phyloP scores from a whole-genome alignment of 2,329 filamentous ascomycete genomes.

The Ascocoryne sarcoides region DNA sequence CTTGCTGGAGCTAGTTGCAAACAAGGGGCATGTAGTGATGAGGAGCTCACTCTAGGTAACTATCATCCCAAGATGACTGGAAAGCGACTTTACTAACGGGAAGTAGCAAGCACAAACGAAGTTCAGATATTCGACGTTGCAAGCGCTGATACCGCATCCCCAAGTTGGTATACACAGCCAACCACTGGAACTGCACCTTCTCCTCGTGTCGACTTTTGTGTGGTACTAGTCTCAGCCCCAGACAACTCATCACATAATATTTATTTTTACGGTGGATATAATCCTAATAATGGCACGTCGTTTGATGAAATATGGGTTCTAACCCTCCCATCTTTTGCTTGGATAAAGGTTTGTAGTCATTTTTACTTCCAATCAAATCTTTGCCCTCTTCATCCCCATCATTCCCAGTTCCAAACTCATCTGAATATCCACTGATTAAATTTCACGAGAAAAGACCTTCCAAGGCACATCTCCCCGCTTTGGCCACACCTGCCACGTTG shows the following conservation, averaged over 20 bases:
- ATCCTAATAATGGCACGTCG: constrained; percentile 26
- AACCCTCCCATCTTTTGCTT: constrained; percentile 37
- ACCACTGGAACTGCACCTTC: constrained; percentile 34
- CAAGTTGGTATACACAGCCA: constrained; percentile 35
- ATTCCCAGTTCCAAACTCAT: constrained; percentile 30
- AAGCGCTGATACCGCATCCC: constrained; percentile 23
- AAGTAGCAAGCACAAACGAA: constrained; percentile 21
- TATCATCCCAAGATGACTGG: background rate
- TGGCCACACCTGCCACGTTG: constrained; percentile 34
- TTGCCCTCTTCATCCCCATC: too few relatives aligned
- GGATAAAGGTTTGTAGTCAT: constrained; percentile 25
- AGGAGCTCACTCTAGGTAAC: constrained; percentile 3
- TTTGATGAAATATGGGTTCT: constrained; percentile 39
- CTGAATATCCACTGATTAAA: too few relatives aligned
- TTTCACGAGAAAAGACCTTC: too few relatives aligned
- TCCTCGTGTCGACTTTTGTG: constrained; percentile 36
- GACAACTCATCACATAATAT: constrained; percentile 41
- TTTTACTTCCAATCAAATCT: too few relatives aligned
- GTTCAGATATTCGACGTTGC: constrained; percentile 35
- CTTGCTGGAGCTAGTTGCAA: constrained; percentile 28
- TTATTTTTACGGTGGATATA: constrained; percentile 40
- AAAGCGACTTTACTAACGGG: constrained; percentile 1
- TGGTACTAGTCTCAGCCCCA: constrained; percentile 32
- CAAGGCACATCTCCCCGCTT: constrained; percentile 31
- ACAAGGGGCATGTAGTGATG: constrained; percentile 2